Evolutionary conservation across 2,329 filamentous ascomycete genomes (phyloP).

Genomic region (Hirsutella rhossiliensis): DNA sequence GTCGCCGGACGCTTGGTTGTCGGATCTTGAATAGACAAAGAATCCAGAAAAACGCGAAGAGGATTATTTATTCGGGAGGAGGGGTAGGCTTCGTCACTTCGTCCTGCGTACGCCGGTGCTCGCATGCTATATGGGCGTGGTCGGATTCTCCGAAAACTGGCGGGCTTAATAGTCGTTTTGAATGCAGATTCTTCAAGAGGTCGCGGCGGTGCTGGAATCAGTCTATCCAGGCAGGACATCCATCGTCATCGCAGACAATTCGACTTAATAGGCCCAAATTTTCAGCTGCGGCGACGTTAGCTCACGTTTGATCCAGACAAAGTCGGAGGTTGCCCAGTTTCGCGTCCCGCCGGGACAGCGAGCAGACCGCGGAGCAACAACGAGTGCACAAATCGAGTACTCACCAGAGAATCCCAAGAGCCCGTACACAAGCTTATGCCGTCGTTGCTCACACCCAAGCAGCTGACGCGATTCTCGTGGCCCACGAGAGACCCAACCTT

Average conservation of each 20-base stretch:
- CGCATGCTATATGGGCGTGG: slow-evolving; percentile 18
- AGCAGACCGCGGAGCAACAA: background rate
- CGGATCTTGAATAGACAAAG: slow-evolving; percentile 3
- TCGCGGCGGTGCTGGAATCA: slow-evolving; percentile 15
- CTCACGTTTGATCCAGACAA: background rate
- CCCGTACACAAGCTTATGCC: slow-evolving; percentile 98
- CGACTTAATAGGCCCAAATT: slow-evolving; percentile 67
- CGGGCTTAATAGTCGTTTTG: slow-evolving; percentile 17
- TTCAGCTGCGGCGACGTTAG: slow-evolving; percentile 48
- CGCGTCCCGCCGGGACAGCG: background rate
- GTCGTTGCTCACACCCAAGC: slow-evolving; percentile 95
- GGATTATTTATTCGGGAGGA: slow-evolving; percentile 15
- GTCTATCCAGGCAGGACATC: slow-evolving; percentile 16
- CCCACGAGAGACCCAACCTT: slow-evolving; percentile 94
- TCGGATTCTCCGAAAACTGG: slow-evolving; percentile 15
- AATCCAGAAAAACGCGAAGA: slow-evolving; percentile 3
- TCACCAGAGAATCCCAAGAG: slow-evolving; percentile 97
- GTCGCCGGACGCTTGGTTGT: slow-evolving; percentile 12
- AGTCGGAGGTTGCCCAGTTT: background rate
- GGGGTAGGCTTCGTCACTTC: slow-evolving; percentile 26
- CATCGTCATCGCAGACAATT: slow-evolving; percentile 10
- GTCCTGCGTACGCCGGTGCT: slow-evolving; percentile 25
- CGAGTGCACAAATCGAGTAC: slow-evolving; percentile 21
- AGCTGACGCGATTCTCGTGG: slow-evolving; percentile 98
- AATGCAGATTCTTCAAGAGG: slow-evolving; percentile 16